A percentile compares a stretch with the other conserved stretches of the same genome.
phyloP scores from a whole-genome alignment of 139 green algal genomes.

The Coelastrella sp. region DNA sequence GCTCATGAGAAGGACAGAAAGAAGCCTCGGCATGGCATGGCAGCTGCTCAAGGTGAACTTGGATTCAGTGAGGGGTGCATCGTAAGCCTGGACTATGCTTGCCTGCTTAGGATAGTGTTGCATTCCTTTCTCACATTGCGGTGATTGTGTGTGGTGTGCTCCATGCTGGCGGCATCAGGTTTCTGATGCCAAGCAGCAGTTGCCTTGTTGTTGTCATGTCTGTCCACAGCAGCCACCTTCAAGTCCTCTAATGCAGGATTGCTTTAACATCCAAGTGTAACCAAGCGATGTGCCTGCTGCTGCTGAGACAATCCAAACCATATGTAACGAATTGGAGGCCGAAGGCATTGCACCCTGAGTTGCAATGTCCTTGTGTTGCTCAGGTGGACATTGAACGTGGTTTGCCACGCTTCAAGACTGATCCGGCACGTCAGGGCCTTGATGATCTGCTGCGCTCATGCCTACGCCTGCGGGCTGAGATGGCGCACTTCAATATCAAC shows the following conservation, averaged over 20 bases:
- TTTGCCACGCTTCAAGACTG: conserved; percentile 42
- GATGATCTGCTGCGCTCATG: conserved; percentile 67
- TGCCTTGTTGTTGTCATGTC: no score
- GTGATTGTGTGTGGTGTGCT: no score
- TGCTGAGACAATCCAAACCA: no score
- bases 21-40: conserved; percentile 83
- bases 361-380: neutral
- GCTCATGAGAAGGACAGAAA: conserved; percentile 88
- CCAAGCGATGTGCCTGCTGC: no score
- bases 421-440: neutral
- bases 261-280: no score
- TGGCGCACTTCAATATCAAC: conserved; percentile 91
- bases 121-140: no score
- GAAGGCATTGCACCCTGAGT: no score
- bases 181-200: no score
- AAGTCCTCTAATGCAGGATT: no score
- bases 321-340: no score
- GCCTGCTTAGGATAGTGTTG: neutral
- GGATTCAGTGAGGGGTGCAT: neutral
- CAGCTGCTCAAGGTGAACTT: conserved; percentile 64
- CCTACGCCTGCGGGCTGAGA: conserved; percentile 85
- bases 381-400: conserved; percentile 62
- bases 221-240: no score
- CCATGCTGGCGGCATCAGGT: no score
- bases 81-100: neutral